Conservation (phyloP, 108 stramenopile genomes). For the Aurantiochytrium sp. region DNA sequence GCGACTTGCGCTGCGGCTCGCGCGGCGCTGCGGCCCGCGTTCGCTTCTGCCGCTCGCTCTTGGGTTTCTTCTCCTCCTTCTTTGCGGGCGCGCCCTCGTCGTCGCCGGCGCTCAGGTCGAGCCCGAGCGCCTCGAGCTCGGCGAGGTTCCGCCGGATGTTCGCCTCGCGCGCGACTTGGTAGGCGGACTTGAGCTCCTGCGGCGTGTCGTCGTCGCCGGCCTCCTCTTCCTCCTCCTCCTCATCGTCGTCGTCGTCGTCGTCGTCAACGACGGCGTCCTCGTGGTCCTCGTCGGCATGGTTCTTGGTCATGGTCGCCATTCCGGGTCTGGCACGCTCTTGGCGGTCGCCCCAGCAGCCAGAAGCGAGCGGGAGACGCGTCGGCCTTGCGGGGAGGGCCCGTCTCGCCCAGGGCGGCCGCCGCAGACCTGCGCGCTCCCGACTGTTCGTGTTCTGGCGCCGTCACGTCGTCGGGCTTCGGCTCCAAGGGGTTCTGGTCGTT, state of each 20-base stretch:
- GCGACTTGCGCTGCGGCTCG: neutral
- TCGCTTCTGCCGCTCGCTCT: no score
- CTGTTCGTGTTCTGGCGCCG: no score
- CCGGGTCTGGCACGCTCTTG: neutral
- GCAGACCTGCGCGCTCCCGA: no score
- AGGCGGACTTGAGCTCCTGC: neutral
- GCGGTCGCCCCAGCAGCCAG: no score
- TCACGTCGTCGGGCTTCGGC: no score
- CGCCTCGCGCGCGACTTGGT: constrained; percentile 15
- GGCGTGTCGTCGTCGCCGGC: neutral
- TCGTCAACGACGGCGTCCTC: neutral
- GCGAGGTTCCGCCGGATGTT: neutral
- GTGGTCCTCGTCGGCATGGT: neutral
- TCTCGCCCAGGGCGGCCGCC: no score
- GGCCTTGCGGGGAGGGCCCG: no score
- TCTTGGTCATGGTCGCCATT: neutral
- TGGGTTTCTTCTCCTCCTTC: neutral
- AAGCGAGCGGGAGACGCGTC: no score
- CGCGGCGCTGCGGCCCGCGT: no score
- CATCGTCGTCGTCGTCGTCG: neutral
- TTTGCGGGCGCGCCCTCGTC: neutral
- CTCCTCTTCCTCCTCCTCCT: neutral
- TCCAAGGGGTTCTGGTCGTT: no score
- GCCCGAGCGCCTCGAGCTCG: neutral
- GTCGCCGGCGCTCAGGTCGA: neutral